Evolutionary conservation across 768 basidiomycete genomes (phyloP).

Genomic region (Boletus reticulatus): DNA sequence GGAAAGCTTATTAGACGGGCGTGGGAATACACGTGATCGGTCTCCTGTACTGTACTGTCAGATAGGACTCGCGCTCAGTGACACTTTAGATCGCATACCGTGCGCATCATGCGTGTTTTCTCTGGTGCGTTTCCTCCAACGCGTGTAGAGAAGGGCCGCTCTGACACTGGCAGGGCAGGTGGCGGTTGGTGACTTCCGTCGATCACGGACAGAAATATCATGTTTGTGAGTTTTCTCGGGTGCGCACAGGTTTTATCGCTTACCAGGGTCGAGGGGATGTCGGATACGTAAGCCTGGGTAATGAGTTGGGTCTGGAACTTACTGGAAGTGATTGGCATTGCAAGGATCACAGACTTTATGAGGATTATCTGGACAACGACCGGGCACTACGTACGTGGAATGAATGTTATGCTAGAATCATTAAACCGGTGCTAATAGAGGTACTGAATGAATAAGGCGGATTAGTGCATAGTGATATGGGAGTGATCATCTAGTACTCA

Average conservation of each 20-base stretch:
- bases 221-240: no score
- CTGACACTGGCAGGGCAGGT: slow-evolving; percentile 9
- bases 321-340: slow-evolving; percentile 2
- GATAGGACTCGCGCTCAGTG: no score
- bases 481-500: slow-evolving; percentile 28
- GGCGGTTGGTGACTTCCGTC: not conserved
- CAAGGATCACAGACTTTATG: slow-evolving; percentile 6
- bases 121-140: not conserved
- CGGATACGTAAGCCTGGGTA: not conserved
- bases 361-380: slow-evolving; percentile 5
- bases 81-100: slow-evolving; percentile 11
- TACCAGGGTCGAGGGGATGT: slow-evolving; percentile 22
- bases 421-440: slow-evolving; percentile 28
- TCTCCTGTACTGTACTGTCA: no score
- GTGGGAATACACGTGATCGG: slow-evolving; percentile 13
- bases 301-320: not conserved
- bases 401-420: slow-evolving; percentile 27
- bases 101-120: slow-evolving; percentile 24
- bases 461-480: slow-evolving; percentile 33
- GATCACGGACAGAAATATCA: no score
- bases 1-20: not conserved
- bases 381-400: slow-evolving; percentile 20
- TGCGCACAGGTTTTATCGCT: slow-evolving; percentile 5
- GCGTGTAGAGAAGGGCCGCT: slow-evolving; percentile 2
- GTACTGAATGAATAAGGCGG: slow-evolving; percentile 30